A percentile compares a stretch with the other conserved stretches of the same genome.
phyloP scores from a whole-genome alignment of 352 stramenopile genomes.

The Albugo candida region DNA sequence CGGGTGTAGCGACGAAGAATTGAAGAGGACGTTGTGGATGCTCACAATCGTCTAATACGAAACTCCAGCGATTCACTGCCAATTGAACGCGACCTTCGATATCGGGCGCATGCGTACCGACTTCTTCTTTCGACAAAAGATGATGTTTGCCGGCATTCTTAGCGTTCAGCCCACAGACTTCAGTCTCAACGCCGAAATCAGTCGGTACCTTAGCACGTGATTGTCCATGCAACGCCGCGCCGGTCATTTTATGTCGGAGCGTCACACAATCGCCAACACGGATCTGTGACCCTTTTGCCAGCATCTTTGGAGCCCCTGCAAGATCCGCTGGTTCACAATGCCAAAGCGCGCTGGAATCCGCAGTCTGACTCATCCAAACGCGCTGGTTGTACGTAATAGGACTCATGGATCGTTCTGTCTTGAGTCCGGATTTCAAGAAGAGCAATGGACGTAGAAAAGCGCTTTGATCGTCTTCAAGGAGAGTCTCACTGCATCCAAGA shows the following conservation, averaged over 20 bases:
- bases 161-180: conserved; percentile 25
- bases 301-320: conserved; percentile 36
- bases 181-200: conserved; percentile 65
- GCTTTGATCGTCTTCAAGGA: conserved; percentile 58
- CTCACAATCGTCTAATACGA: conserved; percentile 26
- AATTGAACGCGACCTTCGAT: conserved; percentile 32
- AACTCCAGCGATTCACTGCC: conserved; percentile 39
- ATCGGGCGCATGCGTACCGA: conserved; percentile 39
- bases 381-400: conserved; percentile 75
- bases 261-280: conserved; percentile 25
- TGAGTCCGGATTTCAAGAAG: conserved; percentile 67
- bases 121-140: conserved; percentile 35
- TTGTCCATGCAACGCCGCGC: conserved; percentile 30
- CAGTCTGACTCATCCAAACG: conserved; percentile 37
- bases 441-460: conserved; percentile 47
- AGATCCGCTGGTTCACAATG: conserved; percentile 40
- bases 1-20: conserved; percentile 16
- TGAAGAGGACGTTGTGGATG: conserved; percentile 23
- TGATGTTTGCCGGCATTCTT: conserved; percentile 41
- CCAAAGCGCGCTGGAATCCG: conserved; percentile 58
- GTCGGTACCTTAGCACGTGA: conserved; percentile 41
- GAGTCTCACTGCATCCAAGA: conserved; percentile 57
- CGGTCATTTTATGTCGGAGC: conserved; percentile 74
- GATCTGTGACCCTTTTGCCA: conserved; percentile 28
- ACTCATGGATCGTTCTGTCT: conserved; percentile 67